phyloP scores from a whole-genome alignment of 140 eudicot genomes.

The Oenanthe javanica region DNA sequence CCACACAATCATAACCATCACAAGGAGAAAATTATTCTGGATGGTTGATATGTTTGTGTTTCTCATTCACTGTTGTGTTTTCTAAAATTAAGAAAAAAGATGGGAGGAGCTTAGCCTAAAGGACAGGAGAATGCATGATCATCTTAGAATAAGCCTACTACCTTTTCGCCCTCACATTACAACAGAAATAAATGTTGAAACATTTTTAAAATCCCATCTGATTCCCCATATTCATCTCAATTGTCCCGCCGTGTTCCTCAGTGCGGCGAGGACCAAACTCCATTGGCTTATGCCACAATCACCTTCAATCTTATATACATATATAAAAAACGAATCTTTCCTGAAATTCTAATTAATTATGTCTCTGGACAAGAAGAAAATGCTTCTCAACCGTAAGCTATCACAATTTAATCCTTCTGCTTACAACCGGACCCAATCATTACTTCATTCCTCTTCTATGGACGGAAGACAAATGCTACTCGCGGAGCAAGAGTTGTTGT shows the following conservation, averaged over 20 bases:
- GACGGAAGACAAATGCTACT: slow-evolving; percentile 45
- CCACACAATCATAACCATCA: too few species aligned
- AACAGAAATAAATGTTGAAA: neutral
- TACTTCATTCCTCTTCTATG: slow-evolving; percentile 11
- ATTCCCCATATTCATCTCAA: neutral
- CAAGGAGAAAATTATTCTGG: neutral
- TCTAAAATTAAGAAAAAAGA: neutral
- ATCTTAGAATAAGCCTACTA: neutral
- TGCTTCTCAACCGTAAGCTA: neutral
- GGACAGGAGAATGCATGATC: neutral
- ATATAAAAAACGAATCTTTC: neutral
- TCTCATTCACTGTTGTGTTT: neutral
- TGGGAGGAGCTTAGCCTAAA: neutral
- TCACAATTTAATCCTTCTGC: neutral
- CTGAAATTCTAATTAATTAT: neutral
- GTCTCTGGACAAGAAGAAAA: neutral
- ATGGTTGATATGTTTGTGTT: neutral
- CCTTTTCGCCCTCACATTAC: neutral
- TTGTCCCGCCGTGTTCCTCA: neutral
- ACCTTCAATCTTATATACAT: neutral
- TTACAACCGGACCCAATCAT: slow-evolving; percentile 17
- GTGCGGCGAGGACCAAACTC: neutral
- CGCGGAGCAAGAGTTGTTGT: slow-evolving; percentile 19
- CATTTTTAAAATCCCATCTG: neutral
- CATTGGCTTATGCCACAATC: neutral